phyloP scores from a whole-genome alignment of 2,329 filamentous ascomycete species.

The Trichoderma sp. region DNA sequence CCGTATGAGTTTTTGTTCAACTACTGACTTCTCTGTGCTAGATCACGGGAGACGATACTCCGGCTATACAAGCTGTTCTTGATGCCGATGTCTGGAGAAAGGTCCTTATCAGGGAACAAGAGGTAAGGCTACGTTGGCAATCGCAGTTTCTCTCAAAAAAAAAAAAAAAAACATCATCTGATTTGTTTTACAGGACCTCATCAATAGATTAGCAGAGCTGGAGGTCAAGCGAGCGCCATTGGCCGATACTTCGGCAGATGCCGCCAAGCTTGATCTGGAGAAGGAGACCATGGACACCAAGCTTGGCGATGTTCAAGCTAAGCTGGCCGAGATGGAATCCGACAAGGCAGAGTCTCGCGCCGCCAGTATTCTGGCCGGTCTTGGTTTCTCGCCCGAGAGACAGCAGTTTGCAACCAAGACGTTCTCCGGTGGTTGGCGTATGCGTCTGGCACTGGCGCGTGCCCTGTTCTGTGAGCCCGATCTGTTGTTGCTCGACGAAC shows the following conservation, averaged over 20 bases:
- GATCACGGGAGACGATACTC: conserved; percentile 93
- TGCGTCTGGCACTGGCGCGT: conserved; percentile 91
- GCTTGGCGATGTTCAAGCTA: conserved; percentile 84
- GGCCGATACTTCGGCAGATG: conserved; percentile 90
- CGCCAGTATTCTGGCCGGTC: conserved; percentile 91
- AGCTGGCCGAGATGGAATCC: conserved; percentile 97
- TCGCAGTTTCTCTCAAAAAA: background rate
- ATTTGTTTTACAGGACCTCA: conserved; percentile 61
- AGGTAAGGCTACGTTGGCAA: conserved; percentile 49
- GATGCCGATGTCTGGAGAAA: conserved; percentile 99
- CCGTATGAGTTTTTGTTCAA: background rate
- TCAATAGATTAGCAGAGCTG: conserved; percentile 68
- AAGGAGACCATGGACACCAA: conserved; percentile 88
- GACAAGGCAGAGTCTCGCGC: conserved; percentile 96
- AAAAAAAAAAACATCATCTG: background rate
- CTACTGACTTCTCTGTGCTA: conserved; percentile 35
- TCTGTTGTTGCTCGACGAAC: conserved; percentile 93
- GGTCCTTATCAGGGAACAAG: conserved; percentile 85
- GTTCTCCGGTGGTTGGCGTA: conserved; percentile 99
- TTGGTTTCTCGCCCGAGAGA: conserved; percentile 91
- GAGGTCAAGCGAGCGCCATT: conserved; percentile 74
- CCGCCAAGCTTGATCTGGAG: conserved; percentile 78
- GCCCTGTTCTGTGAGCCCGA: conserved; percentile 98
- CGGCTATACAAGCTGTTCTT: conserved; percentile 88
- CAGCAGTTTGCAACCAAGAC: conserved; percentile 94